Base-by-base conservation (phyloP, 2,329 filamentous ascomycete species). In the Lecanicillium sp. region DNA sequence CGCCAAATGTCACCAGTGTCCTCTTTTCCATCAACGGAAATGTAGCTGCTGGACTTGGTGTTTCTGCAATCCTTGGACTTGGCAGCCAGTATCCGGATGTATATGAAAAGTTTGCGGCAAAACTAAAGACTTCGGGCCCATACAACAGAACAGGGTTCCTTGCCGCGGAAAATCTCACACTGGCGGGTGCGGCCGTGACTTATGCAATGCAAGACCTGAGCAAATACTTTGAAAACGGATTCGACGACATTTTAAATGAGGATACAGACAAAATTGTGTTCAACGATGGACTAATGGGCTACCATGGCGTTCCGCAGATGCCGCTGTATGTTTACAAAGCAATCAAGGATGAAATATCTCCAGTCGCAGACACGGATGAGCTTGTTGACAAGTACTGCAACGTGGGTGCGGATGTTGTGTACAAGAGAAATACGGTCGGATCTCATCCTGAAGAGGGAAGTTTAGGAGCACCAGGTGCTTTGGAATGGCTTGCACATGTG, bases 321-420 rank as follows among this genome's bases (percentile, higher is more conserved):
- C 69, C 69, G 0, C 33, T 71, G 4, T 66, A 65, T 43, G 51
- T 68, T 2, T 71, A 72, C 51, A 71, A 73, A 45, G 62, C 67
- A 0, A 56, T 64, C 25, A 44, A 51, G 9, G 68, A 73, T 33
- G 61, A 71, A 43, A 50, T 70, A 39, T 64, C 58, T 13, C 49
- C 53, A 4, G 52, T 68, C 5, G 51, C 47, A 4, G 62, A 64
- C 19, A 71, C 62, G 2, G 67, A 71, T 37, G 51, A 39, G 0
- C 47, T 71, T n/a, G 55, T 69, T 1, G 39, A 56, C 1, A 48
- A 50, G 13, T 69, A 63, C 38, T 72, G 68, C 43, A 45, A 43
- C 1, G 51, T 51, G 8, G 62, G 62, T 5, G 63, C 56, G 3
- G 58, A 56, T 6, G 60, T 71, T 17, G 45, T 58, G 11, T 70